A percentile compares a stretch with the other conserved stretches of the same genome.
These are phyloP conservation scores for Eimeria sp. DNA, from an alignment of 169 alveolate species.

Conservation along the genomic window DNA sequence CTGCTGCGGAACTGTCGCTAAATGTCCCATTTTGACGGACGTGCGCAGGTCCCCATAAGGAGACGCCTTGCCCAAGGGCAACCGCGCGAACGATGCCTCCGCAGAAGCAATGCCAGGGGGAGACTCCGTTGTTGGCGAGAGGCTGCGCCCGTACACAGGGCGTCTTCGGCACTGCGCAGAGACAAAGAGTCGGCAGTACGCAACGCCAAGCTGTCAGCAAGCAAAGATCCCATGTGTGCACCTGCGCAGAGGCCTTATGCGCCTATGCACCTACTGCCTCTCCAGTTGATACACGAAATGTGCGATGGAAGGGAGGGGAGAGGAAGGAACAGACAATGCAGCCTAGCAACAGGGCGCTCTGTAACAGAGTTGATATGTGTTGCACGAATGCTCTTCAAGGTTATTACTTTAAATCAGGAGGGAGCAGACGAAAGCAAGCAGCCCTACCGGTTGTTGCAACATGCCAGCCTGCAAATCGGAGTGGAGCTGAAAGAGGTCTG, in stretches of 20 bases:
- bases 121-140: background rate
- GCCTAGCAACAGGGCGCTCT: background rate
- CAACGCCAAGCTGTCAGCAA: background rate
- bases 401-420: background rate
- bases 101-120: background rate
- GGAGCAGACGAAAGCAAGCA: background rate
- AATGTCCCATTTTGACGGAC: background rate
- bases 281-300: background rate
- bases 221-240: background rate
- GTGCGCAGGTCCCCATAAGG: conserved; percentile 6
- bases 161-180: conserved; percentile 1
- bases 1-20: background rate
- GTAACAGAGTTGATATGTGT: background rate
- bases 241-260: too few relatives aligned
- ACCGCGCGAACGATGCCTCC: background rate
- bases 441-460: conserved; percentile 6
- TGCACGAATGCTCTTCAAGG: background rate
- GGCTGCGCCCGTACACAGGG: background rate
- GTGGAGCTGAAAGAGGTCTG: conserved; percentile 53
- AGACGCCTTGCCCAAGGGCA: conserved; percentile 12
- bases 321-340: background rate
- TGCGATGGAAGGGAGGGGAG: background rate
- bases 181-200: background rate
- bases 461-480: background rate
- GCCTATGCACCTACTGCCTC: too few relatives aligned